phyloP scores from a whole-genome alignment of 1,284 basidiomycete genomes.

The Thelephora terrestris region DNA sequence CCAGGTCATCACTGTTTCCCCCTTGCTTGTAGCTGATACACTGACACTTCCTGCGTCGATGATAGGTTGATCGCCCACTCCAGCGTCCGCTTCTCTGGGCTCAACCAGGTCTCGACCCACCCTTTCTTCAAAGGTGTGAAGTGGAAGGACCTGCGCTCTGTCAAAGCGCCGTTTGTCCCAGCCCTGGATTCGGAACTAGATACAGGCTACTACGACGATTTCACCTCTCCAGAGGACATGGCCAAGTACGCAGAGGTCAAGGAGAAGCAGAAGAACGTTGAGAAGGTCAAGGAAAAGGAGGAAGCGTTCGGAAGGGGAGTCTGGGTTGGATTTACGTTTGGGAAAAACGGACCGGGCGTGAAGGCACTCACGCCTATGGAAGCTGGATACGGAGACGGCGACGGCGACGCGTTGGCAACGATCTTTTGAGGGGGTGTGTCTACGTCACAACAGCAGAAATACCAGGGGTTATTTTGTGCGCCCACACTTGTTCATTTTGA shows the following conservation, averaged over 20 bases:
- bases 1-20: conserved; percentile 39
- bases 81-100: conserved; percentile 67
- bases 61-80: conserved; percentile 64
- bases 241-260: conserved; percentile 97
- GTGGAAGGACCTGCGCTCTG: conserved; percentile 73
- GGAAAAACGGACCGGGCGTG: conserved; percentile 66
- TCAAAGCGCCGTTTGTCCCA: conserved; percentile 91
- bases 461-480: too few species aligned
- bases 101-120: conserved; percentile 68
- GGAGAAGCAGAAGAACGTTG: conserved; percentile 95
- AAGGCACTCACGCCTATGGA: conserved; percentile 20
- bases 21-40: neutral
- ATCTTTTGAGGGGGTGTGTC: conserved; percentile 38
- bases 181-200: conserved; percentile 92
- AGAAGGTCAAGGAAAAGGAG: conserved; percentile 82
- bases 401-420: conserved; percentile 43
- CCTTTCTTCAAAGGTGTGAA: conserved; percentile 77
- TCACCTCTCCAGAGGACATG: conserved; percentile 90
- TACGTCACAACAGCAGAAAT: neutral
- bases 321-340: conserved; percentile 98
- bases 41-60: conserved; percentile 2
- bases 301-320: conserved; percentile 67
- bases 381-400: conserved; percentile 14
- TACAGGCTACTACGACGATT: conserved; percentile 98
- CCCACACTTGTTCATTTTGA: too few species aligned